Base-by-base conservation (phyloP, 2,329 filamentous ascomycete species). In the Proliferodiscus dingleyae region DNA sequence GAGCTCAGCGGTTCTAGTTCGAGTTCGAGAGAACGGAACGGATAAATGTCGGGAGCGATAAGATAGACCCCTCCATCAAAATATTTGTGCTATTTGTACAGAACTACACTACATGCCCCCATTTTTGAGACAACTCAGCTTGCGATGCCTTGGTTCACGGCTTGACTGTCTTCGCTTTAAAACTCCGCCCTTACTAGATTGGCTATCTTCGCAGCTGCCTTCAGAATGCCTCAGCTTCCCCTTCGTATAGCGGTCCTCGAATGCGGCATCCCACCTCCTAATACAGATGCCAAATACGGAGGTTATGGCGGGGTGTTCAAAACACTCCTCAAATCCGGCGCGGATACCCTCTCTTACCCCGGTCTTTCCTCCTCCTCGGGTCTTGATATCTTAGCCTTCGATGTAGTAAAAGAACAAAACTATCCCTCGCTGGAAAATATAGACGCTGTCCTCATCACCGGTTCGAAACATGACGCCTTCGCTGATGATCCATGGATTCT, bases 401-500 rank as follows among this genome's bases (percentile, higher is more conserved):
- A 49, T 7, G 41, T 53, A 4, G 54, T 94, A 39, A 69, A 74
- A 50, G 71, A 80, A 52, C 69, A 75, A 24, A 66, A 80, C 16
- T 95, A 95, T 66, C 90, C 91, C 0, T 66, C 77, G 2, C 70
- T 93, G 29, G 79, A 85, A 26, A 71, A 82, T 33, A 69, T 96
- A 49, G 91, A 97, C 71, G 90, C 85, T 45, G 71, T 97, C 24
- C 72, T 96, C 32, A 77, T 96, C 50, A 87, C 85, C 0, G 91
- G 91, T 4, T 77, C 74, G 73, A 85, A 80, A 64, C 72, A 83
- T 67, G 85, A 86, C 60, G 79, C 87, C 0, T 91, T 84, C 61
- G 86, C 87, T 50, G 70, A 83, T 56, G 73, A 80, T 41, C 77
- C 82, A 0, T 95, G 89, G 89, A 91, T 93, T 52, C 52, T 82